Percentiles rank a stretch among this genome's conserved stretches.
Evolutionary conservation across 2,329 filamentous ascomycete genomes (phyloP).

Genomic region (Periconia macrospinosa): DNA sequence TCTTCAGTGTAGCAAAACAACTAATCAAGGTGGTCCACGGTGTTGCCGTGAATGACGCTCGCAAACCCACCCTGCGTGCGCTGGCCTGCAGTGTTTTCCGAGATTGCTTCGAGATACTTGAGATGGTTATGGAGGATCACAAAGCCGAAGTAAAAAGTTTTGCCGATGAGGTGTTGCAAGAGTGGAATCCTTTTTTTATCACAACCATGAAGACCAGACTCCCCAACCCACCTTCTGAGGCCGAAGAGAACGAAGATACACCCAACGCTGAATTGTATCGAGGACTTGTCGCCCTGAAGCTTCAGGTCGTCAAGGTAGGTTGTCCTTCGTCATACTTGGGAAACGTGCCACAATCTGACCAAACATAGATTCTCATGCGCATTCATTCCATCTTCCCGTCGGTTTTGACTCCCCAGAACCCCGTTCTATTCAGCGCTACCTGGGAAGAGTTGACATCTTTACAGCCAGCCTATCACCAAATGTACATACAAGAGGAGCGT

Average conservation of each 20-base stretch:
- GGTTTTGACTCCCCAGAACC: slow-evolving; percentile 79
- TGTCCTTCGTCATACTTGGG: neutral
- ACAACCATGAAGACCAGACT: slow-evolving; percentile 74
- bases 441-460: slow-evolving; percentile 85
- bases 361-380: slow-evolving; percentile 75
- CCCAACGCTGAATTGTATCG: slow-evolving; percentile 70
- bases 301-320: slow-evolving; percentile 80
- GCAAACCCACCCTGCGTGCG: slow-evolving; percentile 76
- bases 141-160: slow-evolving; percentile 83
- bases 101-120: slow-evolving; percentile 89
- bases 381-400: slow-evolving; percentile 82
- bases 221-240: slow-evolving; percentile 60
- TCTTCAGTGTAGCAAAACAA: slow-evolving; percentile 85
- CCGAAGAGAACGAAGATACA: slow-evolving; percentile 60
- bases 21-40: slow-evolving; percentile 83
- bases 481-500: slow-evolving; percentile 83
- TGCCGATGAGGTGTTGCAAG: slow-evolving; percentile 78
- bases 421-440: slow-evolving; percentile 78
- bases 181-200: slow-evolving; percentile 90
- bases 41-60: slow-evolving; percentile 74
- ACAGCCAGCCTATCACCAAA: slow-evolving; percentile 71
- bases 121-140: slow-evolving; percentile 95
- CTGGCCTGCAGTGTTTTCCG: slow-evolving; percentile 89
- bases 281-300: slow-evolving; percentile 80
- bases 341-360: slow-evolving; percentile 1